These are phyloP conservation scores for Podospora pseudoanserina DNA, from an alignment of 495 filamentous ascomycete species.

Conservation along the genomic window DNA sequence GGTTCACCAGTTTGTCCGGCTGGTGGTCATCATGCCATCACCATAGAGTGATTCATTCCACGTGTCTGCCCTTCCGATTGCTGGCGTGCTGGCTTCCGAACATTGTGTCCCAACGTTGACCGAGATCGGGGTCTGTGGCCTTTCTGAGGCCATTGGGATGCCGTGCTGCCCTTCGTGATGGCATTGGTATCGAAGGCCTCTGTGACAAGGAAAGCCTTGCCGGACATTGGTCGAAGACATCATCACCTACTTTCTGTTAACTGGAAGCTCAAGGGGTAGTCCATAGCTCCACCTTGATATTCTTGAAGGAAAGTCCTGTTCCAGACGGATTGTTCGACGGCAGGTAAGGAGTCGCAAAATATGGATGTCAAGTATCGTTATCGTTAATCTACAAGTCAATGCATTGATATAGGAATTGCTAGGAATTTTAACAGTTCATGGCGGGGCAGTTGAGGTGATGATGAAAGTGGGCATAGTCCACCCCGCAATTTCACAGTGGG, in stretches of 20 bases:
- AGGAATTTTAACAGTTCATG: background rate
- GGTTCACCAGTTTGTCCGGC: background rate
- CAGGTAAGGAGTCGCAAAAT: background rate
- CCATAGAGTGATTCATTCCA: background rate
- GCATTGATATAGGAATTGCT: background rate
- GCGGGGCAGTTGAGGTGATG: background rate
- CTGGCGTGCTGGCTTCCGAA: background rate
- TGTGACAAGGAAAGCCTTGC: background rate
- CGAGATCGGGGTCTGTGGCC: background rate
- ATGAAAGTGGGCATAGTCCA: slow-evolving; percentile 4
- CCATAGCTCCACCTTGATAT: background rate
- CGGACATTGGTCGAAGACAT: background rate
- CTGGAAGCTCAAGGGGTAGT: background rate
- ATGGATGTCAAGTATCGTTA: background rate
- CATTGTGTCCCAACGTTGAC: background rate
- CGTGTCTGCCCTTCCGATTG: background rate
- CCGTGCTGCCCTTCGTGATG: no score
- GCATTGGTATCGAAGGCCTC: no score
- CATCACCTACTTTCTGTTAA: background rate
- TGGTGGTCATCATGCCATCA: background rate
- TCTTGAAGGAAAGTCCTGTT: background rate
- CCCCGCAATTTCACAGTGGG: slow-evolving; percentile 2
- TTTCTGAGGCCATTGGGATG: no score
- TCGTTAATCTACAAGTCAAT: background rate
- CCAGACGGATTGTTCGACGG: no score